Conservation (phyloP, 1,284 basidiomycete species). For the Leccinum fuscescens region DNA sequence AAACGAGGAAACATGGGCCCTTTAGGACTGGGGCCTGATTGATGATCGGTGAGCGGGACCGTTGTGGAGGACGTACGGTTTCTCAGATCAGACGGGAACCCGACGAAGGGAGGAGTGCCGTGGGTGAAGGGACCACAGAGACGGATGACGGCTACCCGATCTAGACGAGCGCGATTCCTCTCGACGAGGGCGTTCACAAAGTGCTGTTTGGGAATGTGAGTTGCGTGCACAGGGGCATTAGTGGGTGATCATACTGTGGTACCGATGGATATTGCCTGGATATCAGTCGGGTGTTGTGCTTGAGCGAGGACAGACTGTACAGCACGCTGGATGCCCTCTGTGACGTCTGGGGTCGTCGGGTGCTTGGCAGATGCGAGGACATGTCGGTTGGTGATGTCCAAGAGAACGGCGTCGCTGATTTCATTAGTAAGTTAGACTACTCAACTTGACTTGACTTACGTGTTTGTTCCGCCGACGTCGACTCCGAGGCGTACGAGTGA, state of each 20-base stretch:
- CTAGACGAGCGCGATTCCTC: slow-evolving; percentile 43
- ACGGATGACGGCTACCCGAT: slow-evolving; percentile 53
- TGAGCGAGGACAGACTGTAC: slow-evolving; percentile 31
- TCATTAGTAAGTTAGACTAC: not conserved
- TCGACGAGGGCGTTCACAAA: slow-evolving; percentile 59
- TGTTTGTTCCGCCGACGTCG: slow-evolving; percentile 41
- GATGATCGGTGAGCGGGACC: not conserved
- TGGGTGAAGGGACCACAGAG: slow-evolving; percentile 48
- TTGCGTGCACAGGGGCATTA: not conserved
- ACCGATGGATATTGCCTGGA: slow-evolving; percentile 38
- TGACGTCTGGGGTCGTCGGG: slow-evolving; percentile 37
- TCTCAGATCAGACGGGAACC: slow-evolving; percentile 36
- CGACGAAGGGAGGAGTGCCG: slow-evolving; percentile 39
- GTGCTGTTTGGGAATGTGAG: slow-evolving; percentile 23
- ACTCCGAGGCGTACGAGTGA: slow-evolving; percentile 29
- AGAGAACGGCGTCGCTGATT: slow-evolving; percentile 36
- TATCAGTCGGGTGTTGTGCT: slow-evolving; percentile 16
- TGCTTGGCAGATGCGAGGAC: slow-evolving; percentile 37
- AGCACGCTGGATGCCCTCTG: slow-evolving; percentile 35
- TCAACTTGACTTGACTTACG: slow-evolving; percentile 16
- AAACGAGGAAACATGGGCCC: slow-evolving; percentile 38
- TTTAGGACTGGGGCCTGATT: slow-evolving; percentile 34
- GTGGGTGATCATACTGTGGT: slow-evolving; percentile 32
- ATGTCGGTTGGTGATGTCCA: slow-evolving; percentile 20
- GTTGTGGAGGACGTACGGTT: slow-evolving; percentile 20